Conservation (phyloP, 2,329 filamentous ascomycete species). For the Ophiostoma populinum region DNA sequence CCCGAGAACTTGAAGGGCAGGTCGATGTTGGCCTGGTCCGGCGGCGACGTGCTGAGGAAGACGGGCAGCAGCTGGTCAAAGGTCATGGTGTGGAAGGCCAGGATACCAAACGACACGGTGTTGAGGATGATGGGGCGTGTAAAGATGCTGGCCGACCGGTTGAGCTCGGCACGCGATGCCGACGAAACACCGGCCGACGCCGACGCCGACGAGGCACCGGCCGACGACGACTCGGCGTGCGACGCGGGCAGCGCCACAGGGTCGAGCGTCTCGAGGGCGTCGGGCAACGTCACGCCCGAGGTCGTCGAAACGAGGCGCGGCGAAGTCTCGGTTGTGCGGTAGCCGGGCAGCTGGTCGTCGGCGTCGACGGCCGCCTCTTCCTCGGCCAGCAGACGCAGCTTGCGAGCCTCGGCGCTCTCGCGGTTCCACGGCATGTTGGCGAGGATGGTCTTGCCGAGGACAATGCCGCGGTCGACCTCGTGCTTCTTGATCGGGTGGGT, state of each 20-base stretch:
- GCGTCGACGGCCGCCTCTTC: slow-evolving; percentile 45
- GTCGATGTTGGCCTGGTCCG: slow-evolving; percentile 28
- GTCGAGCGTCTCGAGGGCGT: slow-evolving; percentile 15
- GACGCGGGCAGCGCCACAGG: too few relatives aligned
- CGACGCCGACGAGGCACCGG: background rate
- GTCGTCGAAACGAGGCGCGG: slow-evolving; percentile 5
- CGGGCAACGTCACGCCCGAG: slow-evolving; percentile 15
- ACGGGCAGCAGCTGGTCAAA: slow-evolving; percentile 90
- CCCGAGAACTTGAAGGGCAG: slow-evolving; percentile 81
- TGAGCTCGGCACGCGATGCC: slow-evolving; percentile 7
- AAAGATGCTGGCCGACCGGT: slow-evolving; percentile 35
- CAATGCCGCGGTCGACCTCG: slow-evolving; percentile 56
- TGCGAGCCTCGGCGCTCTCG: slow-evolving; percentile 5
- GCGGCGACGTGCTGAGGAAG: slow-evolving; percentile 56
- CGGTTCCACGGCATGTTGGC: slow-evolving; percentile 22
- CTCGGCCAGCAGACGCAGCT: slow-evolving; percentile 24
- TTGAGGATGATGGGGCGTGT: slow-evolving; percentile 73
- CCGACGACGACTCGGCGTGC: too few relatives aligned
- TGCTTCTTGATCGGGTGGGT: slow-evolving; percentile 73
- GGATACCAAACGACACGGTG: slow-evolving; percentile 76
- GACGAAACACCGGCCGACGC: slow-evolving; percentile 1
- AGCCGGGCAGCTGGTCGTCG: slow-evolving; percentile 49
- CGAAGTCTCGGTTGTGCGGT: slow-evolving; percentile 38
- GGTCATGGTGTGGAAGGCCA: slow-evolving; percentile 94
- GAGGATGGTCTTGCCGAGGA: slow-evolving; percentile 57